Evolutionary conservation across 495 filamentous ascomycete species (phyloP), one percentile per base, ranked within the genome.

Genomic region (Monascus purpureus): DNA sequence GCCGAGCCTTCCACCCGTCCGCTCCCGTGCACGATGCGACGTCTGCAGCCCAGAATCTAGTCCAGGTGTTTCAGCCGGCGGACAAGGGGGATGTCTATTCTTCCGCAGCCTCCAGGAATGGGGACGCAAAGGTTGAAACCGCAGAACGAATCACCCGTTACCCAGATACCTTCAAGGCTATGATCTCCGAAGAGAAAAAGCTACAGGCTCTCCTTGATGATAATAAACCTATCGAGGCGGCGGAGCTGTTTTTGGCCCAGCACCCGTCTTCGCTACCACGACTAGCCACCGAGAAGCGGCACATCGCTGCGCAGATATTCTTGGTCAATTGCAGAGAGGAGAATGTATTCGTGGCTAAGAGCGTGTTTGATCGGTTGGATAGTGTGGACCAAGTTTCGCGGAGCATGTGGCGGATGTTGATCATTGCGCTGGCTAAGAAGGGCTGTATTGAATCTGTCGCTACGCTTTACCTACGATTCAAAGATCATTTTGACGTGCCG

Each of bases 21-120:
- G 55, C 59, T 4, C 57, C 61, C 1, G 53, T 57, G 15, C 63
- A 63, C 40, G 52, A 63, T 53, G 61, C 61, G 18, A 59, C 54
- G 2, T 49, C 55, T 20, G 51, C 61, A 5, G 61, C 61, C 12
- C 43, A 5, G 5, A 22, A 22, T 22, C 9, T 5, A 5, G 9
- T 22, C 20, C 20, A 22, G 20, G 20, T 5, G 5, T 9, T 9
- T 4, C 5, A 22, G 5, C 20, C 20, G 20, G 20, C 20, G 9
- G n/a, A n/a, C n/a, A n/a, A n/a, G n/a, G n/a, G n/a, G n/a, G n/a
- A n/a, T n/a, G n/a, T n/a, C n/a, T n/a, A n/a, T n/a, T n/a, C n/a
- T n/a, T n/a, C n/a, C n/a, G n/a, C n/a, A n/a, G n/a, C n/a, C n/a
- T n/a, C n/a, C n/a, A n/a, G n/a, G n/a, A n/a, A n/a, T n/a, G n/a